Base-by-base conservation (phyloP, 2,329 filamentous ascomycete genomes). In the Tolypocladium tropicale region DNA sequence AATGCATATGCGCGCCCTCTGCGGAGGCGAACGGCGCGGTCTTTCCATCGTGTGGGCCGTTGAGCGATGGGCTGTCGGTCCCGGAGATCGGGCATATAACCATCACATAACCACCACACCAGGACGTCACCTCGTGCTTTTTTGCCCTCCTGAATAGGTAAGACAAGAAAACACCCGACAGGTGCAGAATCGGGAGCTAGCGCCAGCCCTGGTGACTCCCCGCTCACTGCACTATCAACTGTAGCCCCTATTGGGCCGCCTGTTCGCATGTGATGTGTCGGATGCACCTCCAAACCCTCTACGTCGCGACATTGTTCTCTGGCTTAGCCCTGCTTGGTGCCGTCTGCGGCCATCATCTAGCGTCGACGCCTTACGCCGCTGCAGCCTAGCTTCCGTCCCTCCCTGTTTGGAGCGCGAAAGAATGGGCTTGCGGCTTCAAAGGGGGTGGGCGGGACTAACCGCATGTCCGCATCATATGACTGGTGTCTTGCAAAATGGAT, bases 381-480 rank as follows among this genome's bases (percentile, higher is more conserved):
- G 18, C 46, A 18, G 46, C 28, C 28, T 50, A 21, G 28, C 5
- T 32, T 10, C 46, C 28, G 46, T 21, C 46, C 12, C 14, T 50
- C 46, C 10, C 23, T 50, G 50, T 33, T 16, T 10, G 21, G 50
- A 37, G 18, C 32, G 6, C n/a, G 34, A 36, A 49, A n/a, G 3
- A n/a, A n/a, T 10, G 46, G 46, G 46, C 46, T 49, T 32, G 4
- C 25, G 25, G 46, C 46, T 3, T n/a, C 46, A 4, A 3, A 12
- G 50, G 46, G 54, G 54, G 56, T 59, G 56, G 56, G 56, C 51
- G 54, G 55, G n/a, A 41, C 23, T 7, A 56, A 30, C 54, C 58
- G 55, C 59, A 60, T 60, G 59, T 53, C 34, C 59, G 23, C 53
- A 50, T 60, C 59, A 60, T 58, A 49, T 60, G 59, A 60, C 59